phyloP scores from a whole-genome alignment of 106 monocot species.

The Apostasia ramifera region DNA sequence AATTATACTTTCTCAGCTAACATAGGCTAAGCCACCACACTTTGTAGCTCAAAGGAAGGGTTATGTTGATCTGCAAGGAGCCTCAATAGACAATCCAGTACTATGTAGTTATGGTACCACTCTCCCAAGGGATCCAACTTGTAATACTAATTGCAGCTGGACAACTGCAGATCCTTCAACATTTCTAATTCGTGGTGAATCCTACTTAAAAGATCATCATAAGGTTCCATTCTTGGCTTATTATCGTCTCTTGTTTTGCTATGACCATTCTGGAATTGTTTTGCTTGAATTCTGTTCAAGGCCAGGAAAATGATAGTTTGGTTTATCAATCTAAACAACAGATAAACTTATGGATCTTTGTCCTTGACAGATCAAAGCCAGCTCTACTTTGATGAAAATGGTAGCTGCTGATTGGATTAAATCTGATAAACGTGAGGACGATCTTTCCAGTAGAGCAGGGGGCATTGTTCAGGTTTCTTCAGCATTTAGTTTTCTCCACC shows the following conservation, averaged over 20 bases:
- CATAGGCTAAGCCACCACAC: not conserved
- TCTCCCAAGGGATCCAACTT: conserved; percentile 66
- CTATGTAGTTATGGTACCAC: conserved; percentile 72
- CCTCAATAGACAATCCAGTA: conserved; percentile 13
- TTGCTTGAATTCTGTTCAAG: too few species aligned
- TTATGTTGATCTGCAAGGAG: conserved; percentile 60
- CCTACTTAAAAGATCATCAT: conserved; percentile 74
- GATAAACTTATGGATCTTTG: not conserved
- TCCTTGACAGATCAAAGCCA: conserved; percentile 64
- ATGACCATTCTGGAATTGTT: too few species aligned
- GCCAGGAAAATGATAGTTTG: not conserved
- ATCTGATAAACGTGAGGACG: conserved; percentile 96
- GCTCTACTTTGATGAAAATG: conserved; percentile 86
- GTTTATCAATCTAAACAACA: not conserved
- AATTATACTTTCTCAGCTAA: not conserved
- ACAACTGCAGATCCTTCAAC: conserved; percentile 77
- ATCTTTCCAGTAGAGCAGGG: conserved; percentile 70
- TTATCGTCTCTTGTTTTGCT: too few species aligned
- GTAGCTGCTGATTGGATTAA: conserved; percentile 92
- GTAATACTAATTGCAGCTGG: conserved; percentile 61
- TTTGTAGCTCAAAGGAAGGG: conserved; percentile 70
- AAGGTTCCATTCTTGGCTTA: conserved; percentile 42
- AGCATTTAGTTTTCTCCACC: not conserved
- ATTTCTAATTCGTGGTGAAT: conserved; percentile 79
- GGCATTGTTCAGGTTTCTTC: conserved; percentile 80